Evolutionary conservation across 805 yeast species (phyloP).

Genomic region (Yamadazyma tumulicola): DNA sequence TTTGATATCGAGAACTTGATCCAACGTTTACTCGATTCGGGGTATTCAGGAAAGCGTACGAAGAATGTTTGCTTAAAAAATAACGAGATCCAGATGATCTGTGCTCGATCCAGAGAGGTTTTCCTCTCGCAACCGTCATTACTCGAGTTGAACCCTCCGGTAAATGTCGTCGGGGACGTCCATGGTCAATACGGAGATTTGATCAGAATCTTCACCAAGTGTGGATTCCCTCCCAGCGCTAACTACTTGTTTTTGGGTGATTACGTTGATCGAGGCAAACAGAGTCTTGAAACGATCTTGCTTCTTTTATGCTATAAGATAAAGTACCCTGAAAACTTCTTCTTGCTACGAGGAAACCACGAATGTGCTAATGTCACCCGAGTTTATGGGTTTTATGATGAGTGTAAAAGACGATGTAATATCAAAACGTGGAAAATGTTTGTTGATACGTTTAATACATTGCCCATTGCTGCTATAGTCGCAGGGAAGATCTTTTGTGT

Average conservation of each 20-base stretch:
- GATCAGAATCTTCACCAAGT: conserved; percentile 84
- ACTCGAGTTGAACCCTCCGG: conserved; percentile 82
- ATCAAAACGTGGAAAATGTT: conserved; percentile 92
- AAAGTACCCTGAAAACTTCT: conserved; percentile 95
- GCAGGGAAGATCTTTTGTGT: conserved; percentile 93
- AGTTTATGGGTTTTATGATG: conserved; percentile 96
- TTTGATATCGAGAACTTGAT: conserved; percentile 81
- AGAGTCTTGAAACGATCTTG: conserved; percentile 87
- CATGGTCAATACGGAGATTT: conserved; percentile 96
- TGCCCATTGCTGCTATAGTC: conserved; percentile 93
- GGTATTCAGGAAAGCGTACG: conserved; percentile 91
- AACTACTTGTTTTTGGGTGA: conserved; percentile 93
- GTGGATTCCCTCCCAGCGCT: conserved; percentile 95
- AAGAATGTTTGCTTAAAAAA: conserved; percentile 84
- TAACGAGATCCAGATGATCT: conserved; percentile 82
- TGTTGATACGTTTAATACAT: conserved; percentile 90
- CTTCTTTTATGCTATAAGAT: conserved; percentile 88
- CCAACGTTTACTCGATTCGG: conserved; percentile 90
- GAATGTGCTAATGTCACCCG: conserved; percentile 97
- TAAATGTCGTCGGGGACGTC: conserved; percentile 87
- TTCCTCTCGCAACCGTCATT: conserved; percentile 88
- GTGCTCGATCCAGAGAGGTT: conserved; percentile 84
- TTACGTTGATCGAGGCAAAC: conserved; percentile 97
- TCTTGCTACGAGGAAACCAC: conserved; percentile 90
- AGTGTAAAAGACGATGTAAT: conserved; percentile 90